A percentile compares a stretch with the other conserved stretches of the same genome.
phyloP scores from a whole-genome alignment of 805 yeast genomes.

The Clavispora asparagi region DNA sequence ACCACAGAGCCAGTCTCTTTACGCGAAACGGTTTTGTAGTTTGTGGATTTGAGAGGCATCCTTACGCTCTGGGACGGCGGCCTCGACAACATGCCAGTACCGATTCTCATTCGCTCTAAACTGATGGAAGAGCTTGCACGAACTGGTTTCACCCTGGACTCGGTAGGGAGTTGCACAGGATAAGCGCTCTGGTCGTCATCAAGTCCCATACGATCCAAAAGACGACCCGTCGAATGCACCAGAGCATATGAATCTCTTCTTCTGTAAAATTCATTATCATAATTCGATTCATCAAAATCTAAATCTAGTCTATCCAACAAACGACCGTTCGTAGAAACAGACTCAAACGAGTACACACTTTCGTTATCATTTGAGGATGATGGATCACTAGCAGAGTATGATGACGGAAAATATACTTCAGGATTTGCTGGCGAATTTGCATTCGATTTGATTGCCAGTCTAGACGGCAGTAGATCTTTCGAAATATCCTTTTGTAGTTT shows the following conservation, averaged over 20 bases:
- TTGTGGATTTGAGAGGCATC: conserved; percentile 8
- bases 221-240: conserved; percentile 12
- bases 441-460: too few species aligned
- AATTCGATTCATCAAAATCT: conserved; percentile 13
- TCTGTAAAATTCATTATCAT: conserved; percentile 9
- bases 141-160: conserved; percentile 6
- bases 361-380: conserved; percentile 19
- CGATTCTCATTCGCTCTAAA: conserved; percentile 13
- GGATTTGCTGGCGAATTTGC: neutral
- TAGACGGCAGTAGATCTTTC: conserved; percentile 3
- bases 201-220: conserved; percentile 22
- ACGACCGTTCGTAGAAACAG: conserved; percentile 39
- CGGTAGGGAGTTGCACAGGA: neutral
- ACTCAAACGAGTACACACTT: conserved; percentile 40
- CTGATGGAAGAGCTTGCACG: conserved; percentile 12
- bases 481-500: conserved; percentile 13
- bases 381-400: neutral
- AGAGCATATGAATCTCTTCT: conserved; percentile 12
- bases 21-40: conserved; percentile 13
- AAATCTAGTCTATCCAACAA: conserved; percentile 27
- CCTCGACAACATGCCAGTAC: conserved; percentile 3
- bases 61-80: conserved; percentile 4
- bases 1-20: conserved; percentile 20
- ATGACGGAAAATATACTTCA: neutral
- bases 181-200: conserved; percentile 18